Conservation (phyloP, 108 stramenopile species). For the Nitzschia sp. region DNA sequence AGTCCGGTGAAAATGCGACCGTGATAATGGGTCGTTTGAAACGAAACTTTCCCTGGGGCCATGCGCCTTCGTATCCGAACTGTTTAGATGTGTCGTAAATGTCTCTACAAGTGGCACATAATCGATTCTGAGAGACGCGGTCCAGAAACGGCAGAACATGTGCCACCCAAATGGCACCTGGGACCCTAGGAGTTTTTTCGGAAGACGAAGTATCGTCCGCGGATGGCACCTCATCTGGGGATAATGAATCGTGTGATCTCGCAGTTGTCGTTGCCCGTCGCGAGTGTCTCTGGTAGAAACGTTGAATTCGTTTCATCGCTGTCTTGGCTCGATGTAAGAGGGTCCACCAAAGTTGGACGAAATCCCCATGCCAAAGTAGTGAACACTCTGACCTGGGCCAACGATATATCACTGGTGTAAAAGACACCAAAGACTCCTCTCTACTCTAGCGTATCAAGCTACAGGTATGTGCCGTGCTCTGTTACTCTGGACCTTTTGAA, state of each 20-base stretch:
- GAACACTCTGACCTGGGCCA: too few species aligned
- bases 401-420: too few species aligned
- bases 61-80: background rate
- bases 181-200: background rate
- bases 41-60: conserved; percentile 18
- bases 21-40: background rate
- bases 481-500: too few species aligned
- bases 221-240: background rate
- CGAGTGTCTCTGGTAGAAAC: background rate
- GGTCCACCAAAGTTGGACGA: background rate
- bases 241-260: too few species aligned
- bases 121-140: conserved; percentile 15
- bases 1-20: background rate
- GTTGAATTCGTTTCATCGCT: background rate
- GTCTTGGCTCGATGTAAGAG: background rate
- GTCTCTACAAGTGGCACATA: conserved; percentile 1
- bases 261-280: background rate
- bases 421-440: too few species aligned
- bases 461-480: too few species aligned
- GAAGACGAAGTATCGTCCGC: background rate
- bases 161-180: conserved; percentile 11
- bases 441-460: too few species aligned
- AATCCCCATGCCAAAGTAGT: background rate
- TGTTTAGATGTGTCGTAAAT: conserved; percentile 2
- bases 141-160: conserved; percentile 19